phyloP scores from a whole-genome alignment of 2,329 filamentous ascomycete genomes.

The Penicillium oxalicum region DNA sequence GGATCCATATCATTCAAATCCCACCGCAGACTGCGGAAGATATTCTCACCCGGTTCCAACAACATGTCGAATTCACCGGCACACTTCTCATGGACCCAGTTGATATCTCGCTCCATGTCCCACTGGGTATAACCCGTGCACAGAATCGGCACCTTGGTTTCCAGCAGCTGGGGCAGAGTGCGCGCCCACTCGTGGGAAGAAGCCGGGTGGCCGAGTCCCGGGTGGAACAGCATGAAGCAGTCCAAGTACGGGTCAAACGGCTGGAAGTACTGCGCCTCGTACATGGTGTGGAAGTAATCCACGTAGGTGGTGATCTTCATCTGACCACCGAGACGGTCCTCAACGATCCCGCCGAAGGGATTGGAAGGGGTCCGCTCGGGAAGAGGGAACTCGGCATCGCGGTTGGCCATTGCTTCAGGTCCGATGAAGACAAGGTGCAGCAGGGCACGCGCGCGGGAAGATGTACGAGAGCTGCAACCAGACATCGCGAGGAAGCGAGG shows the following conservation, averaged over 20 bases:
- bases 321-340: constrained; percentile 78
- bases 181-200: constrained; percentile 91
- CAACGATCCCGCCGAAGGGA: constrained; percentile 88
- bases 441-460: constrained; percentile 84
- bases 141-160: constrained; percentile 92
- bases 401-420: constrained; percentile 90
- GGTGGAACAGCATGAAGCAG: constrained; percentile 94
- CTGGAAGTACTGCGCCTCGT: constrained; percentile 82
- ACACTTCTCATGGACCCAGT: constrained; percentile 81
- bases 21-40: constrained; percentile 90
- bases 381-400: constrained; percentile 86
- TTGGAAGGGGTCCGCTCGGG: constrained; percentile 79
- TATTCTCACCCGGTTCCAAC: constrained; percentile 87
- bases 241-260: constrained; percentile 98
- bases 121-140: constrained; percentile 93
- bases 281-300: constrained; percentile 95
- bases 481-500: constrained; percentile 83
- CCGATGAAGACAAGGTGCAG: constrained; percentile 93
- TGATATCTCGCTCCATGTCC: constrained; percentile 88
- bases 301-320: constrained; percentile 98
- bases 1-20: constrained; percentile 94
- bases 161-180: constrained; percentile 79
- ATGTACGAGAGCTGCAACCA: constrained; percentile 94
- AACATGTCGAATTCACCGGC: constrained; percentile 87
- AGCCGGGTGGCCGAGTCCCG: constrained; percentile 88